Percentiles rank a stretch among this genome's conserved stretches.
These are phyloP conservation scores for Brassica carinata DNA, from an alignment of 345 rosid genomes.

Conservation along the genomic window DNA sequence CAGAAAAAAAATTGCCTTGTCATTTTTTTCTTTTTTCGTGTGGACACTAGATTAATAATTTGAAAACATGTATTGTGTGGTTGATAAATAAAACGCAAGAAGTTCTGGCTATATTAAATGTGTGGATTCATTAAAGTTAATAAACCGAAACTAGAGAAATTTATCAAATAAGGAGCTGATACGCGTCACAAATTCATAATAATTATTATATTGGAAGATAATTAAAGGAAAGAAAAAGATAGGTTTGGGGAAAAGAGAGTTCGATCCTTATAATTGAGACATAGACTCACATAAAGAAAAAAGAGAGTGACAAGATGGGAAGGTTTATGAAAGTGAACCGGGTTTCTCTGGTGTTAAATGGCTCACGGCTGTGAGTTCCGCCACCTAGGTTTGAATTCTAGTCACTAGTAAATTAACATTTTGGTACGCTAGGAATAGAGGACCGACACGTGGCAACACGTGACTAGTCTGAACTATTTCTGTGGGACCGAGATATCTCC, in stretches of 20 bases:
- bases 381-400: too few species aligned
- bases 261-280: conserved; percentile 37
- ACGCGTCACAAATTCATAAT: neutral
- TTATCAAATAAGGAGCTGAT: neutral
- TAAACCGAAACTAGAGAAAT: neutral
- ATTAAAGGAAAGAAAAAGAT: conserved; percentile 17
- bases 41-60: neutral
- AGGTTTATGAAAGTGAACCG: neutral
- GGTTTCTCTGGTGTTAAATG: too few species aligned
- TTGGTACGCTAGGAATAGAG: too few species aligned
- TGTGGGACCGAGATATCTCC: too few species aligned
- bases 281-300: conserved; percentile 9
- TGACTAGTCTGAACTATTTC: too few species aligned
- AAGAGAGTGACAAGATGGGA: conserved; percentile 1
- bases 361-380: too few species aligned
- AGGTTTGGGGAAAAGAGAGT: conserved; percentile 22
- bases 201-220: conserved; percentile 8
- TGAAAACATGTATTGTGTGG: neutral
- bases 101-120: neutral
- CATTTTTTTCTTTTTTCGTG: conserved; percentile 3
- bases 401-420: too few species aligned
- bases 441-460: too few species aligned
- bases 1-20: neutral
- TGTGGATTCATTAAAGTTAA: neutral
- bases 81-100: neutral